Conservation (phyloP, 805 yeast genomes). For the Schwanniomyces occidentalis region DNA sequence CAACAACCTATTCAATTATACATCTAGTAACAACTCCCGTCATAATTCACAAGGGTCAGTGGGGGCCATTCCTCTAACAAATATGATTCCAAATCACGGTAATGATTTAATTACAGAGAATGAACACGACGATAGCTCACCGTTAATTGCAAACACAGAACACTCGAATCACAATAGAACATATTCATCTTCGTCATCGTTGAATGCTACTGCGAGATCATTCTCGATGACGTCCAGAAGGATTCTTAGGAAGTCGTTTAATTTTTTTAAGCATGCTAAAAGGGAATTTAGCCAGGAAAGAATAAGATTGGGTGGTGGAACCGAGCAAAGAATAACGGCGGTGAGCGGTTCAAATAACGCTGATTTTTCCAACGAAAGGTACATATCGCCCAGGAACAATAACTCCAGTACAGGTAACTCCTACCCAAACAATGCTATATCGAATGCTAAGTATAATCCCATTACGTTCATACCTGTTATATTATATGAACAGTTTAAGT, state of each 20-base stretch:
- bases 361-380: slow-evolving; percentile 28
- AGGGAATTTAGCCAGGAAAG: slow-evolving; percentile 27
- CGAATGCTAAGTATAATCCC: slow-evolving; percentile 93
- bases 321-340: slow-evolving; percentile 12
- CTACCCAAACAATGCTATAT: slow-evolving; percentile 72
- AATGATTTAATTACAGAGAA: slow-evolving; percentile 24
- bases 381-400: slow-evolving; percentile 38
- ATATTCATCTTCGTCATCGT: slow-evolving; percentile 21
- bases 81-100: slow-evolving; percentile 16
- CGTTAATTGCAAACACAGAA: slow-evolving; percentile 24
- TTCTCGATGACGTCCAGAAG: slow-evolving; percentile 11
- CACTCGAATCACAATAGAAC: slow-evolving; percentile 17
- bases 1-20: slow-evolving; percentile 37
- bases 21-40: slow-evolving; percentile 22
- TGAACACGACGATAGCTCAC: slow-evolving; percentile 27
- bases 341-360: slow-evolving; percentile 22
- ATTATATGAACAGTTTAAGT: slow-evolving; percentile 93
- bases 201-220: slow-evolving; percentile 12
- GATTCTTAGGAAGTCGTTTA: slow-evolving; percentile 10
- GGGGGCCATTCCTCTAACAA: slow-evolving; percentile 31
- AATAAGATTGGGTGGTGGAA: slow-evolving; percentile 12
- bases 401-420: slow-evolving; percentile 23
- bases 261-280: slow-evolving; percentile 24
- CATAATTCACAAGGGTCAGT: slow-evolving; percentile 27
- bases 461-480: slow-evolving; percentile 85